Evolutionary conservation across 371 early-diverging fungal genomes (phyloP), one percentile per base, ranked within the genome.

Genomic region (Mucor plumbeus): DNA sequence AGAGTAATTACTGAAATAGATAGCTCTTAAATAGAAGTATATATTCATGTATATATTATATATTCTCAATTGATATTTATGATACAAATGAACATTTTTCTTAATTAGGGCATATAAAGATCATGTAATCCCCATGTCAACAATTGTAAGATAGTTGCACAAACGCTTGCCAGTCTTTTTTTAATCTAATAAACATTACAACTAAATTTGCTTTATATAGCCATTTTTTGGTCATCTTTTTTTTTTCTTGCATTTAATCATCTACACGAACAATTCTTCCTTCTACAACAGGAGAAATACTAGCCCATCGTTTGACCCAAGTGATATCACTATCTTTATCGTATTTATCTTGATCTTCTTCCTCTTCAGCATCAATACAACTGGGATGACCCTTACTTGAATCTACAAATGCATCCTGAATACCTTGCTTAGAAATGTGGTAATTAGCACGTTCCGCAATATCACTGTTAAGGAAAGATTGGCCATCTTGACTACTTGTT

Each of bases 241-340:
- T 26, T 26, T 26, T 26, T 26, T 26, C 3, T 26, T 26, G 1
- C 26, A n/a, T 44, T 31, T 54, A 69, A 64, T 65, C 47, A 40
- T 61, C 61, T 21, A 82, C 73, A 19, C 56, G 64, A n/a, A 76
- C 73, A 50, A 83, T 79, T 55, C 83, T 66, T 15, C 77, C 83
- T 63, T 80, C 79, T 34, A 80, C 70, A 1, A 64, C 40, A 15
- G 83, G 83, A 9, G 69, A 69, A 33, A 83, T 77, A 43, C 78
- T 83, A 60, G 79, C 81, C 83, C 83, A 83, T 55, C 76, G 71
- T 44, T 74, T 73, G 9, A 81, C 70, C 73, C 72, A 73, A 1
- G 70, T 38, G 10, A 50, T 9, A 36, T 71, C 71, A 17, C 63
- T 61, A 15, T 67, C 61, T 7, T 60, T 50, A 17, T 70, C 48